Percentiles rank a stretch among this genome's conserved stretches.
Conservation (phyloP, 2,329 filamentous ascomycete genomes). For the Colletotrichum cereale region DNA sequence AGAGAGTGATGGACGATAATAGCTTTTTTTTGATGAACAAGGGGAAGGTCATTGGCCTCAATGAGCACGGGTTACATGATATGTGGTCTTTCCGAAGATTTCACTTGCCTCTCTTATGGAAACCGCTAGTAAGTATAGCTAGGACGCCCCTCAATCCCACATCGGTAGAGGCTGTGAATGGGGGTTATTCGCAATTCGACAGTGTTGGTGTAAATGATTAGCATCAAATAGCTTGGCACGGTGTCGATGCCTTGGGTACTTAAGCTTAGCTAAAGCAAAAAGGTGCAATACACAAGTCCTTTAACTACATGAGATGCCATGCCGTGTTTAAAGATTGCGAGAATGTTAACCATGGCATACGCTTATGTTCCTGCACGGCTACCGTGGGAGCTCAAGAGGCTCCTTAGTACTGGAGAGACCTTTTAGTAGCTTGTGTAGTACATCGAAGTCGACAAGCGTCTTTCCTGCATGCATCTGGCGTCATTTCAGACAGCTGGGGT, state of each 20-base stretch:
- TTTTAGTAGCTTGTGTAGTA: not conserved
- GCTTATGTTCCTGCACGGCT: not conserved
- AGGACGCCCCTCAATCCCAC: not conserved
- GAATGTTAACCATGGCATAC: no score
- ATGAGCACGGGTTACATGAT: not conserved
- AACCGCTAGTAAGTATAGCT: conserved; percentile 5
- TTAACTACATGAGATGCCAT: not conserved
- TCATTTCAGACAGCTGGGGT: not conserved
- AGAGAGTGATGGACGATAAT: not conserved
- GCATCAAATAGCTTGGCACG: not conserved
- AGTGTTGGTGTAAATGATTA: not conserved
- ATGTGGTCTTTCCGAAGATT: conserved; percentile 3
- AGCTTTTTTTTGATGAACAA: not conserved
- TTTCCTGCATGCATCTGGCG: not conserved
- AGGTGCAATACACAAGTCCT: not conserved
- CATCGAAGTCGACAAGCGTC: not conserved
- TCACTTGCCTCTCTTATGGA: not conserved
- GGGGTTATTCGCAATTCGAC: not conserved
- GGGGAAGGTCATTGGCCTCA: not conserved
- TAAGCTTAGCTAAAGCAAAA: not conserved
- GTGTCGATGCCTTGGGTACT: not conserved
- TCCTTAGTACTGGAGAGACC: not conserved
- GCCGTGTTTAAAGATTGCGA: not conserved
- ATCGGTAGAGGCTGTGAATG: not conserved
- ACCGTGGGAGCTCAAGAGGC: not conserved